phyloP scores from a whole-genome alignment of 805 yeast species.

The Candida pseudoglaebosa region DNA sequence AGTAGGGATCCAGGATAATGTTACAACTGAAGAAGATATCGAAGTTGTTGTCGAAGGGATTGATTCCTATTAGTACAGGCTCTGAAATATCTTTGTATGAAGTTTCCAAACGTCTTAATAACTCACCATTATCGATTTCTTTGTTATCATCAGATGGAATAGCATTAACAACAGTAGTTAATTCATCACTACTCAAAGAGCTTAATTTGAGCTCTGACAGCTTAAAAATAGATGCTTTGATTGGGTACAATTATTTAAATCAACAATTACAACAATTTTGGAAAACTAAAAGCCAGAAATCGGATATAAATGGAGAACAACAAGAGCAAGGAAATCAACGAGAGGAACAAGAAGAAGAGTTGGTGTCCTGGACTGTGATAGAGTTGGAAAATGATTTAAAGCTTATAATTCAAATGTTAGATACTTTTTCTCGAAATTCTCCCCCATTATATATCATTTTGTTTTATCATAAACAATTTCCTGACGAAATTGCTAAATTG shows the following conservation, averaged over 20 bases:
- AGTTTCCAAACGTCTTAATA: conserved; percentile 8
- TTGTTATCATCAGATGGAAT: conserved; percentile 34
- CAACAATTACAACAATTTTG: conserved; percentile 10
- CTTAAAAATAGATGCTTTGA: conserved; percentile 30
- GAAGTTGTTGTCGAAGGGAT: conserved; percentile 30
- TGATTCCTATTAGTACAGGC: conserved; percentile 14
- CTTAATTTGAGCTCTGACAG: conserved; percentile 21
- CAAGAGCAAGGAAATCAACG: too few species aligned
- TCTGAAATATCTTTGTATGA: conserved; percentile 2
- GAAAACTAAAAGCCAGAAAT: not conserved
- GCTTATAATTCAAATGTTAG: conserved; percentile 20
- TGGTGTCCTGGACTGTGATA: conserved; percentile 25
- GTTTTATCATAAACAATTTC: conserved; percentile 25
- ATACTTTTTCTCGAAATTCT: not conserved
- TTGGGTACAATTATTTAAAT: conserved; percentile 28
- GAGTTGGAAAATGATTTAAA: conserved; percentile 26
- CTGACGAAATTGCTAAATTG: conserved; percentile 32
- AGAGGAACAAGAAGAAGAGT: conserved; percentile 3
- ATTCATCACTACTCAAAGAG: conserved; percentile 12
- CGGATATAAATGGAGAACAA: too few species aligned
- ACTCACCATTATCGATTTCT: conserved; percentile 27
- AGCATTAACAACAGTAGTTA: conserved; percentile 36
- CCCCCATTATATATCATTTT: conserved; percentile 24
- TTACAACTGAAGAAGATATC: conserved; percentile 38
- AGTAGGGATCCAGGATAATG: conserved; percentile 28